phyloP scores from a whole-genome alignment of 2,329 filamentous ascomycete species.

The Talaromyces sp. region DNA sequence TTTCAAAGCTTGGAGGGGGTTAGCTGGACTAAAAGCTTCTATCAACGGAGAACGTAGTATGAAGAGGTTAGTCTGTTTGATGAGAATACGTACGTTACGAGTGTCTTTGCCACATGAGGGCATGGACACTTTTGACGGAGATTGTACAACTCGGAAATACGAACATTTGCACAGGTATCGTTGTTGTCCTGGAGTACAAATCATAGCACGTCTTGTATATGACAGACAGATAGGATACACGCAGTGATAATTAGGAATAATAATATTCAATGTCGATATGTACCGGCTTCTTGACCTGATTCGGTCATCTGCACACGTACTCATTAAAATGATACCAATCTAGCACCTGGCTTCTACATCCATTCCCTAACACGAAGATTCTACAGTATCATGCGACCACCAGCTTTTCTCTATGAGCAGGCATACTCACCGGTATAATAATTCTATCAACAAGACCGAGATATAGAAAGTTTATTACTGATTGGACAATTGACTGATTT shows the following conservation, averaged over 20 bases:
- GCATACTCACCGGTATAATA: not conserved
- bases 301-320: not conserved
- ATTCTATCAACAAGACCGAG: not conserved
- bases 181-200: not conserved
- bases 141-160: not conserved
- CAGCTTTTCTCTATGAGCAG: not conserved
- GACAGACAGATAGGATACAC: not conserved
- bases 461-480: too few species aligned
- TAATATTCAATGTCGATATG: not conserved
- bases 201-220: not conserved
- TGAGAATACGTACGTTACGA: not conserved
- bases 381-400: not conserved
- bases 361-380: not conserved
- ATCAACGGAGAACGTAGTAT: not conserved
- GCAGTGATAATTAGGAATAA: not conserved
- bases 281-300: not conserved
- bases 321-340: not conserved
- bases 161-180: not conserved
- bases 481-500: not conserved
- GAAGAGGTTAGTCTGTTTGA: not conserved
- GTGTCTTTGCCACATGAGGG: too few species aligned
- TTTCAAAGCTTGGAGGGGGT: not conserved
- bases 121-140: too few species aligned
- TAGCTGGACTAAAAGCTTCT: not conserved
- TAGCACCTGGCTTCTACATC: not conserved